phyloP scores from a whole-genome alignment of 192 early-diverging fungal species.

The Coemansia sp. region DNA sequence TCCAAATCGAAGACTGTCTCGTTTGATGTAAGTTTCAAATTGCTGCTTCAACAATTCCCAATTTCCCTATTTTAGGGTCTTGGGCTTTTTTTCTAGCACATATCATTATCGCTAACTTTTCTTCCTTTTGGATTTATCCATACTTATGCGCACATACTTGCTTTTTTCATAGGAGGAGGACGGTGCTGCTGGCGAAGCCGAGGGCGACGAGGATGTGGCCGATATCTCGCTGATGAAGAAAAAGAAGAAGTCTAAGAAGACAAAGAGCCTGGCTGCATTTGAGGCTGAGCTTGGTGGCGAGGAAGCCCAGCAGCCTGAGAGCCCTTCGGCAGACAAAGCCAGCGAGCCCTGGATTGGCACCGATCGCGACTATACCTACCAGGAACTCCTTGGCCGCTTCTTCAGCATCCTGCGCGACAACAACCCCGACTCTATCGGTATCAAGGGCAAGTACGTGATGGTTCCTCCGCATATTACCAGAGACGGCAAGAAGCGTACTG shows the following conservation, averaged over 20 bases:
- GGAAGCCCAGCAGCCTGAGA: conserved; percentile 50
- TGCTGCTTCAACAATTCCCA: neutral
- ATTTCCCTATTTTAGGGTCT: too few relatives aligned
- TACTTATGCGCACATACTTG: too few relatives aligned
- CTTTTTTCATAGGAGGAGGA: conserved; percentile 31
- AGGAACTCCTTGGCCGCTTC: conserved; percentile 86
- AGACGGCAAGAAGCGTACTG: conserved; percentile 94
- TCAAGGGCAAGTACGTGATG: conserved; percentile 93
- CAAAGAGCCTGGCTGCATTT: conserved; percentile 80
- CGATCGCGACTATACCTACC: conserved; percentile 92
- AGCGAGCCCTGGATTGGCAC: conserved; percentile 83
- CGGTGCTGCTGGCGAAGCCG: conserved; percentile 27
- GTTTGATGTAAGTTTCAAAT: conserved; percentile 36
- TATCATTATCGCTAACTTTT: too few relatives aligned
- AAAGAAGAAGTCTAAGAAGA: conserved; percentile 66
- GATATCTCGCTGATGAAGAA: conserved; percentile 52
- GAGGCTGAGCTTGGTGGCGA: conserved; percentile 71
- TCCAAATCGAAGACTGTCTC: conserved; percentile 52
- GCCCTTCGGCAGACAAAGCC: conserved; percentile 34
- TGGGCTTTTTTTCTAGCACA: too few relatives aligned
- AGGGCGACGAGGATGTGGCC: conserved; percentile 36
- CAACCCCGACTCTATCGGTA: conserved; percentile 89
- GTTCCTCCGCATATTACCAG: conserved; percentile 85
- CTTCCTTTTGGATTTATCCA: conserved; percentile 7
- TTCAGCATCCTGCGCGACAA: conserved; percentile 89